Conservation (phyloP, 805 yeast species). For the Candida ponderosae region DNA sequence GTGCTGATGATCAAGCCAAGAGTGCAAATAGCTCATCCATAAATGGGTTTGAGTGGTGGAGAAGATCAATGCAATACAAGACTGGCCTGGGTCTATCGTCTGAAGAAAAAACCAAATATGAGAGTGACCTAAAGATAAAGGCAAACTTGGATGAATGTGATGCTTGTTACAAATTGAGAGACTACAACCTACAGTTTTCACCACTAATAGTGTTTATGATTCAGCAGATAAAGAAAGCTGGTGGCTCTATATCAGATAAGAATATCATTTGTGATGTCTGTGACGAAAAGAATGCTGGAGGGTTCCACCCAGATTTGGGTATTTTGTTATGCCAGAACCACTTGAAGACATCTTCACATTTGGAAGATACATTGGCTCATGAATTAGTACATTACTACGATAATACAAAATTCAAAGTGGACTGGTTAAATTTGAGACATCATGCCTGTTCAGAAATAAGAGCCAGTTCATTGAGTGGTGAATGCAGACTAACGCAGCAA, state of each 20-base stretch:
- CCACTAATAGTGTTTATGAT: slow-evolving; percentile 86
- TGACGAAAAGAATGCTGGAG: slow-evolving; percentile 80
- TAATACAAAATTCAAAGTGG: slow-evolving; percentile 77
- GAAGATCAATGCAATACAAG: slow-evolving; percentile 59
- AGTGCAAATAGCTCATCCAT: too few relatives aligned
- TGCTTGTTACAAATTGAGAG: slow-evolving; percentile 64
- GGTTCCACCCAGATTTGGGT: slow-evolving; percentile 87
- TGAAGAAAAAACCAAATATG: slow-evolving; percentile 47
- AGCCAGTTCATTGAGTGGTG: slow-evolving; percentile 90
- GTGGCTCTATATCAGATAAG: slow-evolving; percentile 38
- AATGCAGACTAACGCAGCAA: slow-evolving; percentile 86
- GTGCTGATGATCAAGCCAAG: too few relatives aligned
- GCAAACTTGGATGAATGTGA: slow-evolving; percentile 48
- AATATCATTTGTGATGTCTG: slow-evolving; percentile 78
- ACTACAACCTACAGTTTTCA: slow-evolving; percentile 72
- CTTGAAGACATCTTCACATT: slow-evolving; percentile 55
- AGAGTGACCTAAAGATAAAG: slow-evolving; percentile 40
- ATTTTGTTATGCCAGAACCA: slow-evolving; percentile 82
- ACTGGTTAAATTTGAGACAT: slow-evolving; percentile 78
- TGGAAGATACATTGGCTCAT: slow-evolving; percentile 88
- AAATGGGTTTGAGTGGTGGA: slow-evolving; percentile 74
- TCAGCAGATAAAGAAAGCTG: slow-evolving; percentile 62
- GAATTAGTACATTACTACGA: slow-evolving; percentile 94
- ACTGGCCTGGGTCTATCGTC: slow-evolving; percentile 60
- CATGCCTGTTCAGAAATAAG: slow-evolving; percentile 97